A percentile compares a stretch with the other conserved stretches of the same genome.
phyloP scores from a whole-genome alignment of 768 basidiomycete genomes.

The Suillus subaureus region DNA sequence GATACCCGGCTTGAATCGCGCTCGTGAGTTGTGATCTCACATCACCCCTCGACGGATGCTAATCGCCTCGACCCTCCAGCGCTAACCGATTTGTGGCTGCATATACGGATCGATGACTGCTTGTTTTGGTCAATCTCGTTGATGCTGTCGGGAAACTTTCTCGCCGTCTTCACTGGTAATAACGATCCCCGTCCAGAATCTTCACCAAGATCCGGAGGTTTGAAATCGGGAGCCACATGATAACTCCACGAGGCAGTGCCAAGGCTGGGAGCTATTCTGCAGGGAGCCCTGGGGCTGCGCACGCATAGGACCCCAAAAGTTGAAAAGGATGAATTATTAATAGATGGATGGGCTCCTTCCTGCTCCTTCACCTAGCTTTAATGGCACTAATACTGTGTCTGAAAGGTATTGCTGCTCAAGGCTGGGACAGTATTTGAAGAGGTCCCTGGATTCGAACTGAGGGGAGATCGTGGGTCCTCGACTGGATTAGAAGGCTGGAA shows the following conservation, averaged over 20 bases:
- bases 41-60: neutral
- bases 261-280: neutral
- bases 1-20: slow-evolving; percentile 14
- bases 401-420: neutral
- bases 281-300: neutral
- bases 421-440: neutral
- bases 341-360: neutral
- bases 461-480: neutral
- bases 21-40: slow-evolving; percentile 15
- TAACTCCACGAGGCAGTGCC: neutral
- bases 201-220: slow-evolving; percentile 48
- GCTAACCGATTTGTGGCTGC: slow-evolving; percentile 42
- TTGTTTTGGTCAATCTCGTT: slow-evolving; percentile 53
- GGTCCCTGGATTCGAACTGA: neutral
- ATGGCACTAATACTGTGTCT: neutral
- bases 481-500: neutral
- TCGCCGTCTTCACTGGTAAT: neutral
- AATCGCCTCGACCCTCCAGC: slow-evolving; percentile 18
- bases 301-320: neutral
- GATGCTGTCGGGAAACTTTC: slow-evolving; percentile 46
- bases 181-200: slow-evolving; percentile 33
- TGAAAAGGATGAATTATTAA: neutral
- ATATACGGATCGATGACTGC: slow-evolving; percentile 45
- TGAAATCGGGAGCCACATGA: neutral
- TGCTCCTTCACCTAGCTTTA: neutral